Base-by-base conservation (phyloP, 768 basidiomycete genomes). In the Termitomyces bulborhizus region DNA sequence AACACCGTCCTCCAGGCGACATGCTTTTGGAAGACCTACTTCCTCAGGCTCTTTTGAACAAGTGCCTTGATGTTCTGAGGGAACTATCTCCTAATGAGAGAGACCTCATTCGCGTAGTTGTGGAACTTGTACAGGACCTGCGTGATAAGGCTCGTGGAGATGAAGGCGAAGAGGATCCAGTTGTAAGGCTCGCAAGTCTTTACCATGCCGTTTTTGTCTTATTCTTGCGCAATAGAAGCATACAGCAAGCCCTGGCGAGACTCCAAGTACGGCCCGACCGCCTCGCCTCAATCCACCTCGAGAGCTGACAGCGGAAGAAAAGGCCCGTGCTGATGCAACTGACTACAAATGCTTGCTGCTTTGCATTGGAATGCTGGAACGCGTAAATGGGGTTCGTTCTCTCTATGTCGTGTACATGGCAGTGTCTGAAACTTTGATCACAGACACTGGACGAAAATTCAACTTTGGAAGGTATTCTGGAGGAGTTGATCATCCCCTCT, bases 51-150 rank as follows among this genome's bases (percentile, higher is more conserved):
- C 74, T 96, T 21, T 75, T 94, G 41, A 76, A 85, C 2, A 76
- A 76, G 47, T 94, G 91, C 65, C 76, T 98, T 40, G 95, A 98
- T 67, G 83, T 98, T 6, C 71, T 98, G 49, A 76, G 86, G 53
- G 78, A 76, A 53, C 73, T 95, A 21, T 83, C 88, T 1, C 70
- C 81, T 12, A 83, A 75, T 57, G 94, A 98, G 69, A 76, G 85
- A 18, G 93, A 97, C 67, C 76, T 97, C 36, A 91, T 96, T 60
- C 83, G 88, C 3, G 79, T 95, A 26, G 85, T 95, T 0, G 93
- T 96, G 37, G 93, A 96, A 65, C 85, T 90, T 36, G 81, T 97
- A 1, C 85, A 89, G 52, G 89, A 91, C 56, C 74, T 96, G 9
- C 77, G 93, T 24, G 85, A 85, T 67, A 67, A 71, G 6, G 73